phyloP scores from a whole-genome alignment of 352 stramenopile species.

The Thalassiosira livingstoniorum region DNA sequence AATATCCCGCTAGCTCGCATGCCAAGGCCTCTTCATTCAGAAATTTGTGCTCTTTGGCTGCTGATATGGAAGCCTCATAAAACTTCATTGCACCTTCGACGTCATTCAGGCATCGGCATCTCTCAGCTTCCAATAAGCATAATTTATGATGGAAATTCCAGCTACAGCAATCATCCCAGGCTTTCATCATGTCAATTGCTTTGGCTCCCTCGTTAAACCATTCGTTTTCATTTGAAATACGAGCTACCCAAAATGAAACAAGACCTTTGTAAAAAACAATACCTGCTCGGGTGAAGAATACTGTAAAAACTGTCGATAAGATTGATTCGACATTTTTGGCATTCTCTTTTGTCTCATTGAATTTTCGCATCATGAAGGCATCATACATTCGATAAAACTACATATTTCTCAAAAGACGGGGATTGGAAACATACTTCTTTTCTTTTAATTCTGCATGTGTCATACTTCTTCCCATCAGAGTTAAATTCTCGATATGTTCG shows the following conservation, averaged over 20 bases:
- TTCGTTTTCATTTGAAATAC: conserved; percentile 10
- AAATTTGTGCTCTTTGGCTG: conserved; percentile 3
- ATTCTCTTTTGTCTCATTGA: not conserved
- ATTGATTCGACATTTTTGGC: not conserved
- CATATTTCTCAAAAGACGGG: too few relatives aligned
- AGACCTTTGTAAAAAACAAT: conserved; percentile 12
- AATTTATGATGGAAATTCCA: conserved; percentile 49
- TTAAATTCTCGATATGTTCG: too few relatives aligned
- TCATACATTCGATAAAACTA: too few relatives aligned
- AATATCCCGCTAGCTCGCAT: not conserved
- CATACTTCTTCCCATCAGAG: too few relatives aligned
- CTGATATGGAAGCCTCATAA: not conserved
- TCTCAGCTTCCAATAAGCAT: conserved; percentile 42
- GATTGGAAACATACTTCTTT: too few relatives aligned
- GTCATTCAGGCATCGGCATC: conserved; percentile 20
- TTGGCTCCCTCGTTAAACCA: conserved; percentile 16
- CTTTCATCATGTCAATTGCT: conserved; percentile 17
- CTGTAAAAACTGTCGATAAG: not conserved
- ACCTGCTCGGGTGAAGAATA: not conserved
- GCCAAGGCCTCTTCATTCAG: not conserved
- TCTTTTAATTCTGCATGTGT: too few relatives aligned
- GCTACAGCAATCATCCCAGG: conserved; percentile 17
- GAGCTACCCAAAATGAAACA: conserved; percentile 28
- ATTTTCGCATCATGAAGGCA: not conserved
- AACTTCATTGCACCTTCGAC: not conserved